These are phyloP conservation scores for Candida bentonensis DNA, from an alignment of 805 yeast species.

Conservation along the genomic window DNA sequence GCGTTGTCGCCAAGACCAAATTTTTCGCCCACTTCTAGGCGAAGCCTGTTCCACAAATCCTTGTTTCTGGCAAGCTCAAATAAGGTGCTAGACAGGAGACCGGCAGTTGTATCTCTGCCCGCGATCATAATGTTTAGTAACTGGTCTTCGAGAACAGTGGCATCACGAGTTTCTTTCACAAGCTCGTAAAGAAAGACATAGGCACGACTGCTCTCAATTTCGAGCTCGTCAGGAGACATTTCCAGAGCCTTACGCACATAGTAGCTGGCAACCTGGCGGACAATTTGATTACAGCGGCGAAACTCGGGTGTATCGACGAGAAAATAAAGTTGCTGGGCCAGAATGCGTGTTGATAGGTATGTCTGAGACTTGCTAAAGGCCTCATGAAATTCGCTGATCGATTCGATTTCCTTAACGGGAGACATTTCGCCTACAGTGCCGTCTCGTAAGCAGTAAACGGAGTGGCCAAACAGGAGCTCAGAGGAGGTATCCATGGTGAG, in stretches of 20 bases:
- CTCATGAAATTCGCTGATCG: constrained; percentile 13
- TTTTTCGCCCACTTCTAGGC: constrained; percentile 10
- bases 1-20: constrained; percentile 18
- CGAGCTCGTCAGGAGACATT: constrained; percentile 7
- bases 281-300: constrained; percentile 18
- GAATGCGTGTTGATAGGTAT: constrained; percentile 3
- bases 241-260: constrained; percentile 27
- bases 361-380: constrained; percentile 13
- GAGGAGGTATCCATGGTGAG: constrained; percentile 19
- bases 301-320: constrained; percentile 17
- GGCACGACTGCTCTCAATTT: constrained; percentile 18
- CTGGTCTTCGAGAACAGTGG: constrained; percentile 34
- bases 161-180: constrained; percentile 34
- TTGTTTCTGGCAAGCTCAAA: constrained; percentile 31
- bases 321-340: constrained; percentile 6
- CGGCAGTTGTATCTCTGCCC: constrained; percentile 44
- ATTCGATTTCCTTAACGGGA: constrained; percentile 8
- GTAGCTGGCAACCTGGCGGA: constrained; percentile 23
- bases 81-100: constrained; percentile 31
- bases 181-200: constrained; percentile 36
- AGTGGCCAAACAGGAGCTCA: constrained; percentile 16
- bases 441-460: constrained; percentile 12
- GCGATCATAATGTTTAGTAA: constrained; percentile 37
- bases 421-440: constrained; percentile 3
- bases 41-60: constrained; percentile 13